These are phyloP conservation scores for Sugiyamaella neomexicana DNA, from an alignment of 1,139 yeast species.

Conservation along the genomic window DNA sequence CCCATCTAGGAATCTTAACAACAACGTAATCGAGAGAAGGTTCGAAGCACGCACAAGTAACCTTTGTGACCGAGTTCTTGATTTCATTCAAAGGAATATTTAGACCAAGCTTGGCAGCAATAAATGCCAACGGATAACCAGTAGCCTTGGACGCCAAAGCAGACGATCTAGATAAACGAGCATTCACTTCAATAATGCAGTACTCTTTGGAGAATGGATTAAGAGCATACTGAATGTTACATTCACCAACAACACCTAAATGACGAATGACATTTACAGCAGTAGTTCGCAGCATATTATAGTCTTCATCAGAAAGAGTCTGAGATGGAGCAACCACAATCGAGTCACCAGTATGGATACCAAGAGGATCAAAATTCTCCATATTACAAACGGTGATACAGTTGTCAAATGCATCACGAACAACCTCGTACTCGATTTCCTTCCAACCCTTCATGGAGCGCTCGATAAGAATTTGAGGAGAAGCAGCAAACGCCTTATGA, in stretches of 20 bases:
- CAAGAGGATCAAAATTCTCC: conserved; percentile 99
- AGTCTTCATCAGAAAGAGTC: conserved; percentile 94
- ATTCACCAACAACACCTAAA: conserved; percentile 98
- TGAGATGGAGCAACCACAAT: conserved; percentile 99
- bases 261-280: conserved; percentile 98
- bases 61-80: conserved; percentile 89
- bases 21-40: conserved; percentile 97
- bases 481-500: conserved; percentile 88
- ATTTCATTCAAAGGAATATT: conserved; percentile 91
- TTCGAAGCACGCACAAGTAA: conserved; percentile 96
- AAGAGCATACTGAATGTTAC: conserved; percentile 96
- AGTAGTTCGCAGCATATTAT: conserved; percentile 96
- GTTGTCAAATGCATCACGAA: conserved; percentile 94
- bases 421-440: conserved; percentile 98
- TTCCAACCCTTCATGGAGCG: conserved; percentile 99
- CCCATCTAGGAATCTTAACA: conserved; percentile 99
- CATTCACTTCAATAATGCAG: conserved; percentile 97
- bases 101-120: conserved; percentile 96
- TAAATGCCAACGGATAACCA: conserved; percentile 96
- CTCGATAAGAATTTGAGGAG: conserved; percentile 96
- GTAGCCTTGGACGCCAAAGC: conserved; percentile 99
- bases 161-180: conserved; percentile 95
- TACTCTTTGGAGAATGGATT: conserved; percentile 93
- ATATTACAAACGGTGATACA: conserved; percentile 99
- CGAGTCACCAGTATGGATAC: conserved; percentile 99